Evolutionary conservation across 371 early-diverging fungal species (phyloP).

Genomic region (Mortierella sp.): DNA sequence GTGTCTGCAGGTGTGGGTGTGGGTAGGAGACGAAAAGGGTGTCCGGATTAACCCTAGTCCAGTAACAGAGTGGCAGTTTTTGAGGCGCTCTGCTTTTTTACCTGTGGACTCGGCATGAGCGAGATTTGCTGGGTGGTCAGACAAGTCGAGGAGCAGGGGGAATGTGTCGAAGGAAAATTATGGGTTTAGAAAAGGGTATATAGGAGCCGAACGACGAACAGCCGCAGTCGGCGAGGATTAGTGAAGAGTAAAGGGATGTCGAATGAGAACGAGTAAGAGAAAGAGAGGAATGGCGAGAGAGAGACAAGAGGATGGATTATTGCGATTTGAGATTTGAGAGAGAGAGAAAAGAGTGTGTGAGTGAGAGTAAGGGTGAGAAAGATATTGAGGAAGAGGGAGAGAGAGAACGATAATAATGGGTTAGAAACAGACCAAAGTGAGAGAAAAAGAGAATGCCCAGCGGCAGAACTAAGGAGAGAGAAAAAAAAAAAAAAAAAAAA

Average conservation of each 20-base stretch:
- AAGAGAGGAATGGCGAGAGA: neutral
- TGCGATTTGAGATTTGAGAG: no score
- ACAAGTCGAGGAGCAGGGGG: neutral
- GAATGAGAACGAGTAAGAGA: neutral
- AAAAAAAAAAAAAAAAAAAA: no score
- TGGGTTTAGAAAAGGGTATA: neutral
- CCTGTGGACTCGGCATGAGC: conserved; percentile 11
- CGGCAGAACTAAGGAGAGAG: neutral
- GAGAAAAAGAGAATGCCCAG: neutral
- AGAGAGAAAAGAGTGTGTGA: neutral
- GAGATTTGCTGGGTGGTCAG: conserved; percentile 17
- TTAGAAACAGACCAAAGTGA: neutral
- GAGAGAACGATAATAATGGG: neutral
- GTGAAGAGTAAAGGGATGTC: neutral
- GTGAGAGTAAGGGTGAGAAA: neutral
- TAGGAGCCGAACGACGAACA: no score
- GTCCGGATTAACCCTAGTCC: neutral
- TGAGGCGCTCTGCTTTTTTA: neutral
- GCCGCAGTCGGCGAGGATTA: no score
- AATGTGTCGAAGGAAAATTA: neutral
- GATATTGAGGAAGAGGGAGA: neutral
- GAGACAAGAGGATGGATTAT: no score
- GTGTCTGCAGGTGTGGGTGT: neutral
- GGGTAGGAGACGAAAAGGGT: neutral
- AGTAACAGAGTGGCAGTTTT: neutral